Conservation (phyloP, 805 yeast genomes). For the Hanseniaspora lindneri region DNA sequence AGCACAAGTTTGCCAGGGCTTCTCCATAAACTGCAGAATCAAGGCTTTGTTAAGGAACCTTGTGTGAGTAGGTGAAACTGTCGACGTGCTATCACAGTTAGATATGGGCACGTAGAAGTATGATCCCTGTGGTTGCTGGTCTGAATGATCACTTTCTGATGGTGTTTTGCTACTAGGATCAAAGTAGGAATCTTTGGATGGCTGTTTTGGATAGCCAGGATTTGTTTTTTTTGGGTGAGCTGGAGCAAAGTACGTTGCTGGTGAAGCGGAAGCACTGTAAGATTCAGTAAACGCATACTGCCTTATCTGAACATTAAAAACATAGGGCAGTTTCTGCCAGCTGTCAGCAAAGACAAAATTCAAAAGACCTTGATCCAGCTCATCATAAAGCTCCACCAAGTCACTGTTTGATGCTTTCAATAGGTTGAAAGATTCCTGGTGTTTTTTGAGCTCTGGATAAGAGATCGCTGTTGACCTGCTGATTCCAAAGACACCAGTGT, state of each 20-base stretch:
- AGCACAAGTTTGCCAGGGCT: slow-evolving; percentile 40
- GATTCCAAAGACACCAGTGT: slow-evolving; percentile 60
- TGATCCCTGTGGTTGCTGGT: too few relatives aligned
- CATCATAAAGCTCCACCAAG: slow-evolving; percentile 47
- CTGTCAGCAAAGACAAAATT: slow-evolving; percentile 34
- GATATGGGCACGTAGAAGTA: too few relatives aligned
- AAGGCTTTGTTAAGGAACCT: slow-evolving; percentile 36
- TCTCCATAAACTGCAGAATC: slow-evolving; percentile 50
- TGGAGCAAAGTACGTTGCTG: neutral
- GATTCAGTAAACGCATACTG: too few relatives aligned
- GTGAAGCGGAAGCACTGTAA: neutral
- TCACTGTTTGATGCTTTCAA: neutral
- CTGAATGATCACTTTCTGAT: too few relatives aligned
- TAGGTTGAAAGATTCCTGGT: neutral
- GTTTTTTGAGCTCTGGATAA: neutral
- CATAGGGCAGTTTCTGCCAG: slow-evolving; percentile 69
- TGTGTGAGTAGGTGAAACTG: too few relatives aligned
- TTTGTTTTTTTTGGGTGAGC: neutral
- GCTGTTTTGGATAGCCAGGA: too few relatives aligned
- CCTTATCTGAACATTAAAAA: slow-evolving; percentile 62
- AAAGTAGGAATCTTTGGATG: neutral
- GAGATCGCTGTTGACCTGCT: slow-evolving; percentile 18
- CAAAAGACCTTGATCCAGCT: slow-evolving; percentile 84
- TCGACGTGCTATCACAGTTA: too few relatives aligned
- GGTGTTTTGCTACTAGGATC: neutral